phyloP scores from a whole-genome alignment of 164 flowering plant species.

The Cinnamomum micranthum region DNA sequence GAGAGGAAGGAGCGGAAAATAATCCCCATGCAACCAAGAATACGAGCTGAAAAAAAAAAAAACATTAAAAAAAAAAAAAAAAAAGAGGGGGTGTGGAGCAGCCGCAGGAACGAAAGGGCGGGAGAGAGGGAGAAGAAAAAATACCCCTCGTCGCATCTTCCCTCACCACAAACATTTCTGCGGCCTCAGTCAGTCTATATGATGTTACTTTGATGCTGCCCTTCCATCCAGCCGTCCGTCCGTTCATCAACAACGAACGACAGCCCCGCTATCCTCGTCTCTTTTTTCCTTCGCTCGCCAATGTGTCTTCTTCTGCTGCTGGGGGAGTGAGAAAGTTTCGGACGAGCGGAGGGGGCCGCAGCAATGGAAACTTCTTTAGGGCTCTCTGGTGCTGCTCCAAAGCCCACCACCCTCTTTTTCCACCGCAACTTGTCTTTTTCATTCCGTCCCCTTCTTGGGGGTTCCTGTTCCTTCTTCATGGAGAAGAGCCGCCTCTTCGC shows the following conservation, averaged over 20 bases:
- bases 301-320: not conserved
- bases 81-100: no score
- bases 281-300: not conserved
- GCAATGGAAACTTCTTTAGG: not conserved
- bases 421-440: not conserved
- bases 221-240: not conserved
- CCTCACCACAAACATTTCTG: not conserved
- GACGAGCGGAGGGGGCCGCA: not conserved
- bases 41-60: no score
- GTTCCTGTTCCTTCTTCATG: not conserved
- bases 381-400: not conserved
- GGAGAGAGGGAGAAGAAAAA: no score
- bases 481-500: not conserved
- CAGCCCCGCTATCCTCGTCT: not conserved
- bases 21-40: no score
- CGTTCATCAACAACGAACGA: not conserved
- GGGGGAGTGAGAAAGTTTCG: not conserved
- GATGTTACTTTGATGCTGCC: not conserved
- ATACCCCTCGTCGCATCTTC: not conserved
- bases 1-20: no score
- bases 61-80: no score
- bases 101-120: no score
- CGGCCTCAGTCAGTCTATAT: not conserved
- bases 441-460: not conserved
- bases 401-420: not conserved